phyloP scores from a whole-genome alignment of 129 eudicot species.

The Chrysanthemum seticuspe region DNA sequence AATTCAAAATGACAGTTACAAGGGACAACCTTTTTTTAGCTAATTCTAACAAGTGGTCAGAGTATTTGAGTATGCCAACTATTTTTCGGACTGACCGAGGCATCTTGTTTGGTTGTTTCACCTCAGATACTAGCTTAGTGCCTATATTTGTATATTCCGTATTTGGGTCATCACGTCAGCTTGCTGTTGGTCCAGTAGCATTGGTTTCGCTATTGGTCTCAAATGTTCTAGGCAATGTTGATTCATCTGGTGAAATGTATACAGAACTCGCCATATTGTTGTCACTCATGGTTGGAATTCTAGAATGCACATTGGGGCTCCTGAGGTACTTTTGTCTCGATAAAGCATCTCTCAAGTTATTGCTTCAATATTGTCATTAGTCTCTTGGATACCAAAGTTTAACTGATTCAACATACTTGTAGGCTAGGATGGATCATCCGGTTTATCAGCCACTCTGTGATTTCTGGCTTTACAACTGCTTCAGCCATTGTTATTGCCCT shows the following conservation, averaged over 20 bases:
- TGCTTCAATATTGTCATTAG: not conserved
- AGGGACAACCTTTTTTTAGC: not conserved
- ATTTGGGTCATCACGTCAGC: conserved; percentile 98
- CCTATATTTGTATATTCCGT: conserved; percentile 89
- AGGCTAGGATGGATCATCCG: conserved; percentile 99
- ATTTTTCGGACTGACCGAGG: conserved; percentile 11
- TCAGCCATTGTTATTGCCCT: conserved; percentile 93
- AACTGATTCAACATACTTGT: not conserved
- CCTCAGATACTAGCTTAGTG: conserved; percentile 84
- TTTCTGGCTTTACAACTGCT: conserved; percentile 98
- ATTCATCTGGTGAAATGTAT: conserved; percentile 72
- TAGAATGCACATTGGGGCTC: conserved; percentile 92
- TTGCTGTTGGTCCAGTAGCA: conserved; percentile 99
- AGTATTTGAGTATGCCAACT: not conserved
- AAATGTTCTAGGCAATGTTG: conserved; percentile 67
- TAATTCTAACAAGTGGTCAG: not conserved
- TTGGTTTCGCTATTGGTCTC: conserved; percentile 86
- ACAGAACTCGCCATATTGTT: conserved; percentile 90
- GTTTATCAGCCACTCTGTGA: conserved; percentile 98
- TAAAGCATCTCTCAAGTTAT: not conserved
- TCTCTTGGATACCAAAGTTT: not conserved
- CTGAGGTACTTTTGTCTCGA: conserved; percentile 52
- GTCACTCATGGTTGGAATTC: conserved; percentile 95
- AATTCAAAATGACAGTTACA: not conserved
- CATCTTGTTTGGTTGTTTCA: conserved; percentile 27